These are phyloP conservation scores for Arthrinium phaeospermum DNA, from an alignment of 2,329 filamentous ascomycete genomes.

Conservation along the genomic window DNA sequence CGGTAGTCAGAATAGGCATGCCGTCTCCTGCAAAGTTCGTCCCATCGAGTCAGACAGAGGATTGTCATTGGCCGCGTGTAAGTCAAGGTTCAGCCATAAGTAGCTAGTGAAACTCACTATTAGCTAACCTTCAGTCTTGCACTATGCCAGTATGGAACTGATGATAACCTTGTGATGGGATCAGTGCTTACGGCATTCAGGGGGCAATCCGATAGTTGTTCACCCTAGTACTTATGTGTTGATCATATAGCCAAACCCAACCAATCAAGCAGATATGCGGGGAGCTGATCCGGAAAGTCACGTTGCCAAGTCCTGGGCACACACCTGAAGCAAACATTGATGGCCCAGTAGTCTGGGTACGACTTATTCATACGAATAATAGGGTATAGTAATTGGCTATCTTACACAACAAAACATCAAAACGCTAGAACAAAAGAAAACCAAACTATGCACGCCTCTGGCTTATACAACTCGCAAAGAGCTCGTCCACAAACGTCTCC, in stretches of 20 bases:
- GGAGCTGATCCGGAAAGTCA: not conserved
- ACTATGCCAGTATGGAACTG: not conserved
- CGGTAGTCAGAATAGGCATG: too few species aligned
- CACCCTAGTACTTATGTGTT: not conserved
- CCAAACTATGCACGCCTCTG: not conserved
- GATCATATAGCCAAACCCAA: not conserved
- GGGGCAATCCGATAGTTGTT: not conserved
- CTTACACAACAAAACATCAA: not conserved
- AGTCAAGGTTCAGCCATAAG: too few species aligned
- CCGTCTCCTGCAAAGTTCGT: too few species aligned
- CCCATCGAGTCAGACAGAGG: too few species aligned
- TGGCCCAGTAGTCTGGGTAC: too few species aligned
- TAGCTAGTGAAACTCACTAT: too few species aligned
- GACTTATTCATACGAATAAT: not conserved
- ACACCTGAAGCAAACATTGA: not conserved
- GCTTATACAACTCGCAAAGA: not conserved
- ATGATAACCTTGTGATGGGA: not conserved
- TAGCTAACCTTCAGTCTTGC: not conserved
- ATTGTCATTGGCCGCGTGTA: too few species aligned
- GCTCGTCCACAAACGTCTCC: slow-evolving; percentile 9
- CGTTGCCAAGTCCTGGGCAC: not conserved
- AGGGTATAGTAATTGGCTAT: not conserved
- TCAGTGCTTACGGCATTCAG: not conserved
- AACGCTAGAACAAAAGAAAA: not conserved
- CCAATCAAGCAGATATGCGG: not conserved